phyloP scores from a whole-genome alignment of 352 stramenopile genomes.

The Phytophthora gonapodyides region DNA sequence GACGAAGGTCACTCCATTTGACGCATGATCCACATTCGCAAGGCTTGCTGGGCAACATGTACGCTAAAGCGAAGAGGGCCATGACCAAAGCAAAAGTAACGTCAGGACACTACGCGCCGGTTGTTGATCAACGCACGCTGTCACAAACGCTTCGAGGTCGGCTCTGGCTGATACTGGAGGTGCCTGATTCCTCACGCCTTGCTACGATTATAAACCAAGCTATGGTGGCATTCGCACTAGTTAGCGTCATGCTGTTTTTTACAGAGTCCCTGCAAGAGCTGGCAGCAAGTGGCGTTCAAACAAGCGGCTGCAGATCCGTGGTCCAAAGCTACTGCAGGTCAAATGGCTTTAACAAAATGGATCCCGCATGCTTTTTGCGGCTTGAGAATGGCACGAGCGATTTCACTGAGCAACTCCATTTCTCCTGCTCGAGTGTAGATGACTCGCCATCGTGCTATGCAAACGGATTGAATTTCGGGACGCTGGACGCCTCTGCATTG shows the following conservation, averaged over 20 bases:
- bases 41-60: conserved; percentile 51
- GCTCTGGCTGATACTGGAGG: conserved; percentile 64
- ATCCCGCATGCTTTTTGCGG: conserved; percentile 60
- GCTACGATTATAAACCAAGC: conserved; percentile 56
- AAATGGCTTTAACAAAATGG: conserved; percentile 33
- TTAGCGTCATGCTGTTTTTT: conserved; percentile 77
- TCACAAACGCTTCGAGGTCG: conserved; percentile 42
- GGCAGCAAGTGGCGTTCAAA: conserved; percentile 48
- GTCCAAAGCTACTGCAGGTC: conserved; percentile 58
- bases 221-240: conserved; percentile 56
- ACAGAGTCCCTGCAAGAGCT: conserved; percentile 73
- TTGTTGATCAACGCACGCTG: conserved; percentile 23
- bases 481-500: conserved; percentile 28
- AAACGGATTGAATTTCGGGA: conserved; percentile 60
- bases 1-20: conserved; percentile 23
- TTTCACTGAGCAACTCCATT: conserved; percentile 44
- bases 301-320: conserved; percentile 45
- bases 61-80: conserved; percentile 40
- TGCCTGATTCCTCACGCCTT: conserved; percentile 59
- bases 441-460: conserved; percentile 49
- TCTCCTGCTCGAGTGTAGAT: conserved; percentile 36
- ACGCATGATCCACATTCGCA: conserved; percentile 17
- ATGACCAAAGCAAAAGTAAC: conserved; percentile 39
- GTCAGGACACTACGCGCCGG: conserved; percentile 15
- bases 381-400: conserved; percentile 32